Evolutionary conservation across 331 rosid species (phyloP).

Genomic region (Pyrus hybrid): DNA sequence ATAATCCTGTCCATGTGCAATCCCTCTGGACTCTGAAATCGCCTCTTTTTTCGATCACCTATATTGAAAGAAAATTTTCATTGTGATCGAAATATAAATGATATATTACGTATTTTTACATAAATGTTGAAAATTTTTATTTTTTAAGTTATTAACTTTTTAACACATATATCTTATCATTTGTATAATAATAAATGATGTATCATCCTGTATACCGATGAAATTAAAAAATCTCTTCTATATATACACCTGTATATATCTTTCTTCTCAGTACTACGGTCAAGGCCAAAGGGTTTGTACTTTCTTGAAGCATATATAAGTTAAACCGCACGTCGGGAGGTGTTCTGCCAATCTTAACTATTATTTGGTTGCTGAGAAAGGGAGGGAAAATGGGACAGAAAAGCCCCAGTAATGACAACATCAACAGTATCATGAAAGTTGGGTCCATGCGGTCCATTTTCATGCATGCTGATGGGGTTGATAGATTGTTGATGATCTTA

Average conservation of each 20-base stretch:
- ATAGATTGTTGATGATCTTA: slow-evolving; percentile 44
- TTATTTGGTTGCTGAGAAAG: slow-evolving; percentile 27
- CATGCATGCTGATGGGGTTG: slow-evolving; percentile 73
- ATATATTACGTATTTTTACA: no score
- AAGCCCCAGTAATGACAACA: not conserved
- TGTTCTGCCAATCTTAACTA: slow-evolving; percentile 14
- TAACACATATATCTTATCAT: accelerated
- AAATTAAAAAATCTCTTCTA: no score
- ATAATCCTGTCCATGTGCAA: not conserved
- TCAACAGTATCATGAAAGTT: slow-evolving; percentile 23
- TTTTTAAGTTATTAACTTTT: no score
- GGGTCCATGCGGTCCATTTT: slow-evolving; percentile 60
- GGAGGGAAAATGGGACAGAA: slow-evolving; percentile 10
- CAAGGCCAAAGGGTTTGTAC: not conserved
- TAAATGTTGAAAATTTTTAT: no score
- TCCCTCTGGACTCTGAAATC: not conserved
- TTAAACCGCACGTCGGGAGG: not conserved
- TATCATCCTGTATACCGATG: no score
- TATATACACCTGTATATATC: not conserved
- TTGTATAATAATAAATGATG: no score
- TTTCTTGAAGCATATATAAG: not conserved
- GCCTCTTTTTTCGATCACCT: no score
- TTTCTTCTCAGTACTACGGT: not conserved
- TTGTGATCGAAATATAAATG: no score
- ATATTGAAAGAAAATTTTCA: no score